Evolutionary conservation across 495 filamentous ascomycete genomes (phyloP), one percentile per base, ranked within the genome.

Genomic region (Penicillium parvum): DNA sequence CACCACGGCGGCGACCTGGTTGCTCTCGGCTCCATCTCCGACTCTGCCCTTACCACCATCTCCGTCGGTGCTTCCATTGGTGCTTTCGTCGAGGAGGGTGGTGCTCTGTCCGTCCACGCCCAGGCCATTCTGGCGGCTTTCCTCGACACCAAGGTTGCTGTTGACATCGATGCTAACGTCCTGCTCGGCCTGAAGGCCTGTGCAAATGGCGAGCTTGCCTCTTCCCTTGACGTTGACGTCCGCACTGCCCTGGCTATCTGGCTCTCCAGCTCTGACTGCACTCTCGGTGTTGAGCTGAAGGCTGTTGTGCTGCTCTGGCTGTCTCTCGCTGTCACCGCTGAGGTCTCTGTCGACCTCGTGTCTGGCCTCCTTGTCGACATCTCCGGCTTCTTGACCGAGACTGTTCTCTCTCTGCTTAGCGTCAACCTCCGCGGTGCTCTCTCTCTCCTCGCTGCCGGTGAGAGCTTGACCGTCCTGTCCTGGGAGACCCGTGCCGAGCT

Each of bases 271-370:
- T 55, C 59, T 27, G 43, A 37, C 49, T 69, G 65, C 66, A 32
- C 50, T 18, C 62, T 73, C 15, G 64, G 63, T 32, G 65, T 53
- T 38, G 61, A 72, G 37, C 57, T 71, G 20, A 71, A 73, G 69
- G 55, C 64, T 25, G 55, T 66, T 21, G 50, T 73, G 30, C 34
- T 67, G 16, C 54, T 68, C 55, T 73, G 69, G 69, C 53, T 73
- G 35, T 66, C 66, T 7, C 52, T 71, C 21, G 57, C 38, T 35
- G 62, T 60, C 18, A 49, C 52, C 17, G 56, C 36, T 25, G 61
- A 66, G 11, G 55, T 51, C 40, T 58, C 57, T 19, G 35, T 62
- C 23, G 53, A 56, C 49, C 34, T 70, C 19, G 53, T 54, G 36
- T 32, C 48, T 32, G 54, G 56, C 29, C 50, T 71, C 34, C 30